These are phyloP conservation scores for Mycena galericulata DNA, from an alignment of 768 basidiomycete species.

Conservation along the genomic window DNA sequence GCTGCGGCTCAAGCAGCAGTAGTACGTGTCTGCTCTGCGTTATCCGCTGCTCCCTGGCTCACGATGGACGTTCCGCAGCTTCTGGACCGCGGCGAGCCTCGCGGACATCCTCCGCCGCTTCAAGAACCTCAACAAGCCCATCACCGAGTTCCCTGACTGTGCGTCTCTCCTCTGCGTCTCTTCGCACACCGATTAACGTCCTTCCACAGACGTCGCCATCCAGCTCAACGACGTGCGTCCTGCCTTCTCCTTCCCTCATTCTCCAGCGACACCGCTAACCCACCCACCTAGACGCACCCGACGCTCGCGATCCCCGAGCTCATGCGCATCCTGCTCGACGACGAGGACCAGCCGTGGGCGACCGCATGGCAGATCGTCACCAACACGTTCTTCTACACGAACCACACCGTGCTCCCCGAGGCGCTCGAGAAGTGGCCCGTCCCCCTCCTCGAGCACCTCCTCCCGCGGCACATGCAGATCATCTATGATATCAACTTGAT, in stretches of 20 bases:
- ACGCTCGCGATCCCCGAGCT: conserved; percentile 95
- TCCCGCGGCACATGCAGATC: conserved; percentile 93
- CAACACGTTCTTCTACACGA: conserved; percentile 95
- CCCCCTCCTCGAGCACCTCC: conserved; percentile 83
- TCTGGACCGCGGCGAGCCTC: conserved; percentile 92
- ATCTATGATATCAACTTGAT: conserved; percentile 82
- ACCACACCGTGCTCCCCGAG: conserved; percentile 93
- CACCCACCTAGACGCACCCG: conserved; percentile 85
- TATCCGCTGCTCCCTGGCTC: background rate
- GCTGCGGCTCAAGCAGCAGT: conserved; percentile 94
- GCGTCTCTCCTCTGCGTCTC: conserved; percentile 38
- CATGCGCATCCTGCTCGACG: conserved; percentile 92
- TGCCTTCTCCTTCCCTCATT: background rate
- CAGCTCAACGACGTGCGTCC: conserved; percentile 91
- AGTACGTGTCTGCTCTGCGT: conserved; percentile 52
- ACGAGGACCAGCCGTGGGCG: conserved; percentile 89
- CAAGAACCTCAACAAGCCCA: conserved; percentile 87
- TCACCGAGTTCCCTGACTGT: conserved; percentile 88
- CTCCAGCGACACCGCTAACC: conserved; percentile 15
- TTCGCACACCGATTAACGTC: conserved; percentile 16
- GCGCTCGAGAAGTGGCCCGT: conserved; percentile 95
- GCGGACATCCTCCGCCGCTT: conserved; percentile 93
- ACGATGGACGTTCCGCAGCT: conserved; percentile 48
- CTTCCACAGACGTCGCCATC: conserved; percentile 78
- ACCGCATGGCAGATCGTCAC: conserved; percentile 90